Base-by-base conservation (phyloP, 2,329 filamentous ascomycete genomes). In the Clonostachys solani region DNA sequence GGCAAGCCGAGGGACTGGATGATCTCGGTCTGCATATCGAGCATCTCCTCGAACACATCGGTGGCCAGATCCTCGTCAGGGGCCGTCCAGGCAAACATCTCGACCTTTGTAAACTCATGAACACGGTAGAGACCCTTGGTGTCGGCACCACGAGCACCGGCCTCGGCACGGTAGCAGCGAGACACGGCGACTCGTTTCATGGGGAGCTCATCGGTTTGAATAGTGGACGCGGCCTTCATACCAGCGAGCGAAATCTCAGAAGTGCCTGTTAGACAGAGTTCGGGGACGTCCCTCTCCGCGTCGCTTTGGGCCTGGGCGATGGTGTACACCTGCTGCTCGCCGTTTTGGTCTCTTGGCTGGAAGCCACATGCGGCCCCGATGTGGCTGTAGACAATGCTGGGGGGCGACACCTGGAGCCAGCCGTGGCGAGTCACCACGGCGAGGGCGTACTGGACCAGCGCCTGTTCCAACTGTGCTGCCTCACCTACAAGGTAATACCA, bases 81-180 rank as follows among this genome's bases (percentile, higher is more conserved):
- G 33, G 77, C 58, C 5, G 89, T 87, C 94, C 94, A 99, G 1
- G 87, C 91, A 63, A 99, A 97, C 75, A 99, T 84, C 67, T 99
- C 94, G 0, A 99, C 92, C 65, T 99, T 99, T 29, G 91, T 96
- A 68, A 99, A 99, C 68, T 99, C 94, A 68, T 99, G 94, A 5
- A 99, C 94, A 29, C 94, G 86, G 69, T 97, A 99, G 2, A 99
- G 73, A 6, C 94, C 94, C 69, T 96, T 96, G 2, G 92, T 96
- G 56, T 94, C 89, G 19, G 87, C 84, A 33, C 94, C 94, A 37
- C 92, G 79, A 1, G 91, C 89, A 33, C 94, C 94, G 0, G 94
- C 94, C 70, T 99, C 94, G 41, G 94, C 94, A 45, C 94, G 87
- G 68, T 95, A 99, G 73, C 92, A 95, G n/a, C 94, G 80, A 48